Evolutionary conservation across 1,139 yeast genomes (phyloP), one percentile per base, ranked within the genome.

Genomic region (Yamadazyma sp.): DNA sequence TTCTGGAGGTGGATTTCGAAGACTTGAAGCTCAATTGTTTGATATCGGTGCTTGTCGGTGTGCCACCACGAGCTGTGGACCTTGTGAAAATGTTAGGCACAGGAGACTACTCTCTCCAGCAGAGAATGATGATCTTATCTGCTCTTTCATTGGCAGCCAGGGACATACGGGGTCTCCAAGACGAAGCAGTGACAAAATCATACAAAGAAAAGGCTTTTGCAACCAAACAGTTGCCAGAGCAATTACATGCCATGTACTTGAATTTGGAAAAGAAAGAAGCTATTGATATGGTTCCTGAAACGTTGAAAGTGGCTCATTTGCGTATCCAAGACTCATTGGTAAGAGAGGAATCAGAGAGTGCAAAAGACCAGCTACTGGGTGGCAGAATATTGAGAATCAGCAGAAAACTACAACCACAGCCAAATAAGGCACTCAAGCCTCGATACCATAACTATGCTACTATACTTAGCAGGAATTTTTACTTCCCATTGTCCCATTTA

Each of bases 31-130:
- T 83, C 23, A 64, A 70, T 27, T 63, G 75, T 23, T 49, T 84
- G 56, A 67, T 79, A 11, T 73, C 87, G 0, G 65, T 82, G 1
- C 65, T 80, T 11, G 76, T 70, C 0, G 57, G 78, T 2, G 63
- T 62, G 34, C 81, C 85, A 2, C 51, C 53, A 2, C 53, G 62
- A 2, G 68, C 73, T 0, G 48, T 62, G 0, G 66, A 63, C 38
- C 44, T 80, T 3, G 61, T 74, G 23, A 52, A 61, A 23, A 53
- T 78, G 29, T 61, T 82, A 21, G 59, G 71, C 3, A 59, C 69
- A 0, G 89, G 87, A 0, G 94, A 84, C 53, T 80, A 78, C 48
- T 81, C 88, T 0, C 61, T 84, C 14, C 83, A 79, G 46, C 82
- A 78, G 44, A 57, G 90, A 33, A 64, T 82, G 53, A 57, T 68